Evolutionary conservation across 345 rosid species (phyloP).

Genomic region (Arabidopsis arenosa): DNA sequence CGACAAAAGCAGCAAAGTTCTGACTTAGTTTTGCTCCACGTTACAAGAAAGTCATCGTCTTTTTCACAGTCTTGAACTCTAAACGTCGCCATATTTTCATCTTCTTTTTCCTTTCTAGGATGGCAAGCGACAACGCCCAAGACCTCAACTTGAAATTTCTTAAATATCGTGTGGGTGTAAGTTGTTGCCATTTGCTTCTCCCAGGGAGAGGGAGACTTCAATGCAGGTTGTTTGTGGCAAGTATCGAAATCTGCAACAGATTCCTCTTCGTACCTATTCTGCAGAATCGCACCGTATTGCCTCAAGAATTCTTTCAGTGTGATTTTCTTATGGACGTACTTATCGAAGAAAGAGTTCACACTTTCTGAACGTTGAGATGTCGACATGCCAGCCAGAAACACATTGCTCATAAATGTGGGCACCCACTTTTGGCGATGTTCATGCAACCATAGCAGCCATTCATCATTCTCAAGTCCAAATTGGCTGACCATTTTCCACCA

Average conservation of each 20-base stretch:
- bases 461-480: slow-evolving; percentile 62
- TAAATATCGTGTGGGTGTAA: slow-evolving; percentile 69
- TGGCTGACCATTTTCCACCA: slow-evolving; percentile 71
- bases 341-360: slow-evolving; percentile 63
- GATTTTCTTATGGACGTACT: slow-evolving; percentile 65
- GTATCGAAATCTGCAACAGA: slow-evolving; percentile 73
- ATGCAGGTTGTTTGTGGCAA: slow-evolving; percentile 64
- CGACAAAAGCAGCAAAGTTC: slow-evolving; percentile 66
- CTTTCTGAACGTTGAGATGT: slow-evolving; percentile 64
- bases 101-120: slow-evolving; percentile 63
- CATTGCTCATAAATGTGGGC: slow-evolving; percentile 55
- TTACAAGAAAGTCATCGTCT: slow-evolving; percentile 55
- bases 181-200: slow-evolving; percentile 65
- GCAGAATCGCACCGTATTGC: slow-evolving; percentile 59
- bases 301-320: slow-evolving; percentile 66
- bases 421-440: slow-evolving; percentile 69
- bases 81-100: slow-evolving; percentile 51
- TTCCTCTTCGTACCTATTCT: slow-evolving; percentile 70
- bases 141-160: slow-evolving; percentile 68
- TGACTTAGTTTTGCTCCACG: slow-evolving; percentile 55
- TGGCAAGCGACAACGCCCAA: slow-evolving; percentile 75
- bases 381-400: slow-evolving; percentile 67
- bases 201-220: slow-evolving; percentile 77
- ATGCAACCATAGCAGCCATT: slow-evolving; percentile 59
- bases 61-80: slow-evolving; percentile 72